Evolutionary conservation across 805 yeast species (phyloP).

Genomic region (Saccharomycopsis guyanensis): DNA sequence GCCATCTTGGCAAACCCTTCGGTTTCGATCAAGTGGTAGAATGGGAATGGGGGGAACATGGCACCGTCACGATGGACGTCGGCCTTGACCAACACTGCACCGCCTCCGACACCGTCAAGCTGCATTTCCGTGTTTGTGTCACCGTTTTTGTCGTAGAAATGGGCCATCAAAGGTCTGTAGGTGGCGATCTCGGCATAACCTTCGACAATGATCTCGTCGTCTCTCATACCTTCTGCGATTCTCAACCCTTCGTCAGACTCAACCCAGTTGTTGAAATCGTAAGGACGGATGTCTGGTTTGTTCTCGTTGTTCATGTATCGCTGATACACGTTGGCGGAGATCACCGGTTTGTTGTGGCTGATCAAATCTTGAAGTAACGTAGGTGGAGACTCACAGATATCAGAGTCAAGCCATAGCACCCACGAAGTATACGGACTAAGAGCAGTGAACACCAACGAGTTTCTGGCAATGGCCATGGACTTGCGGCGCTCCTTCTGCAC

Average conservation of each 20-base stretch:
- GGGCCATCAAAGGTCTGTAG: conserved; percentile 91
- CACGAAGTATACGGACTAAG: conserved; percentile 86
- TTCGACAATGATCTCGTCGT: conserved; percentile 90
- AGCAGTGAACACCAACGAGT: conserved; percentile 82
- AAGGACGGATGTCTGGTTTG: conserved; percentile 63
- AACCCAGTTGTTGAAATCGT: conserved; percentile 95
- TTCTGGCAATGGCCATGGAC: conserved; percentile 90
- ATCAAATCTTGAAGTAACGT: conserved; percentile 83
- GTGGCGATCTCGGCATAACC: conserved; percentile 93
- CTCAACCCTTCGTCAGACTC: conserved; percentile 74
- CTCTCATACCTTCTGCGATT: conserved; percentile 63
- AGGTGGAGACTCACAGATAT: conserved; percentile 81
- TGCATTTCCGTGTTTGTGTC: conserved; percentile 62
- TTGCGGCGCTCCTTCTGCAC: conserved; percentile 87
- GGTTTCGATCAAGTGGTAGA: conserved; percentile 92
- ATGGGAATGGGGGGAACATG: conserved; percentile 98
- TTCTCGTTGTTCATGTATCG: conserved; percentile 51
- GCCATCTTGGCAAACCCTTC: conserved; percentile 99
- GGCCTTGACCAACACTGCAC: conserved; percentile 91
- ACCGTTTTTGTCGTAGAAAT: conserved; percentile 62
- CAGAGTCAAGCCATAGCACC: conserved; percentile 96
- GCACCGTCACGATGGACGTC: conserved; percentile 99
- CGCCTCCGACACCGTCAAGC: conserved; percentile 97
- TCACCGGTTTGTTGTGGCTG: conserved; percentile 73
- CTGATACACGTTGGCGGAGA: conserved; percentile 93